Evolutionary conservation across 1,284 basidiomycete genomes (phyloP).

Genomic region (Cutaneotrichosporon mucoides): DNA sequence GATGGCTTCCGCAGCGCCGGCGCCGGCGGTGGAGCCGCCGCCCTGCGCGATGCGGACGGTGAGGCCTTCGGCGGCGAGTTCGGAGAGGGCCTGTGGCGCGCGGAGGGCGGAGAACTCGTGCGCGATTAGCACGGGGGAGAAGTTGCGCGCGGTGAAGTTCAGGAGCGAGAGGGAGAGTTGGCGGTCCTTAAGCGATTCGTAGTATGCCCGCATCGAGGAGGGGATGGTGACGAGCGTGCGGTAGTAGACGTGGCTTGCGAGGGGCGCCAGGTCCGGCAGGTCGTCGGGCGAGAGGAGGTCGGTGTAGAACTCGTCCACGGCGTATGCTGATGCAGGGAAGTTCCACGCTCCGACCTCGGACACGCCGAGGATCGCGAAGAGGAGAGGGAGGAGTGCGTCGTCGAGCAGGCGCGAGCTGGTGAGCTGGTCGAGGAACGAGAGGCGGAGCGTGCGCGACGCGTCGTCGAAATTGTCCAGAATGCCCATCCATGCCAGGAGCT

Average conservation of each 20-base stretch:
- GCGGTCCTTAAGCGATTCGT: constrained; percentile 80
- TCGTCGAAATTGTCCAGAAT: constrained; percentile 80
- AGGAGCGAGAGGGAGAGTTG: constrained; percentile 73
- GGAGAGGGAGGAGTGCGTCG: constrained; percentile 65
- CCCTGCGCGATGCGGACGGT: constrained; percentile 65
- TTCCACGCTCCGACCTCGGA: constrained; percentile 48
- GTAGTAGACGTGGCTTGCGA: constrained; percentile 87
- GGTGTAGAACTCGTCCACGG: constrained; percentile 79
- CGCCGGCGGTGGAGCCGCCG: constrained; percentile 65
- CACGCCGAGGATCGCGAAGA: constrained; percentile 64
- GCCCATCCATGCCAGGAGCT: constrained; percentile 83
- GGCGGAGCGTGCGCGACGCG: constrained; percentile 53
- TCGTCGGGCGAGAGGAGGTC: constrained; percentile 58
- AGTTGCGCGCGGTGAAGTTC: constrained; percentile 75
- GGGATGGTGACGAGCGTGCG: constrained; percentile 75
- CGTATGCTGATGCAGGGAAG: constrained; percentile 62
- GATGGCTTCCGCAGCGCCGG: constrained; percentile 45
- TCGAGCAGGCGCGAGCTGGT: constrained; percentile 64
- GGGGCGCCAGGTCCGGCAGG: constrained; percentile 56
- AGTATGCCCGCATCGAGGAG: constrained; percentile 78
- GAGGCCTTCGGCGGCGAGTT: constrained; percentile 75
- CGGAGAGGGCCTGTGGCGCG: constrained; percentile 59
- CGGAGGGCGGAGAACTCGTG: constrained; percentile 76
- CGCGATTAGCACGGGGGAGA: constrained; percentile 83
- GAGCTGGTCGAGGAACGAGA: constrained; percentile 76